Evolutionary conservation across 2,329 filamentous ascomycete genomes (phyloP).

Genomic region (Stagonosporopsis vannaccii): DNA sequence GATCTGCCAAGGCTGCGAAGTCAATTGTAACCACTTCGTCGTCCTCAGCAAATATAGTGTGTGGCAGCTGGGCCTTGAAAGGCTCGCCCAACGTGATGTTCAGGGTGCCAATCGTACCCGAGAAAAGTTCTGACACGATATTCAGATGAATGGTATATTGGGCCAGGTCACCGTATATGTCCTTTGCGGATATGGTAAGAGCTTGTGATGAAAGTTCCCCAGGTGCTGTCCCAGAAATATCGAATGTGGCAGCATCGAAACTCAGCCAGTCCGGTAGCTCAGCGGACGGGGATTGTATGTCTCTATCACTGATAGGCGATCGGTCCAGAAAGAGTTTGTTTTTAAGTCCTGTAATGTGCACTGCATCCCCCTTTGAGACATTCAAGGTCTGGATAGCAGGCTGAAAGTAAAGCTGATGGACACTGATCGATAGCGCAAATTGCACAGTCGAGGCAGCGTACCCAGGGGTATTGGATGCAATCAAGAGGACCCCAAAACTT

Average conservation of each 20-base stretch:
- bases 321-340: constrained; percentile 47
- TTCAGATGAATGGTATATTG: constrained; percentile 62
- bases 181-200: constrained; percentile 66
- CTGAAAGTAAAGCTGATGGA: constrained; percentile 71
- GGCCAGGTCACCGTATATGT: constrained; percentile 67
- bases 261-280: constrained; percentile 73
- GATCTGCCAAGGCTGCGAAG: constrained; percentile 53
- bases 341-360: constrained; percentile 43
- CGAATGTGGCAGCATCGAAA: constrained; percentile 68
- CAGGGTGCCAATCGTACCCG: constrained; percentile 53
- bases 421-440: constrained; percentile 77
- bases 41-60: constrained; percentile 51
- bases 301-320: constrained; percentile 54
- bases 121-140: constrained; percentile 53
- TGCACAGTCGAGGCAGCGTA: constrained; percentile 71
- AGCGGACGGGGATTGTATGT: constrained; percentile 62
- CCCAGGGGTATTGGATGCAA: constrained; percentile 81
- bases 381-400: constrained; percentile 51
- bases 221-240: constrained; percentile 70
- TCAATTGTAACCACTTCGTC: constrained; percentile 54
- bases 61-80: constrained; percentile 59
- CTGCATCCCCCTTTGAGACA: constrained; percentile 38
- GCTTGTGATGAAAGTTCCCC: constrained; percentile 65
- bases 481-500: constrained; percentile 72
- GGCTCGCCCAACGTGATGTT: constrained; percentile 58